Evolutionary conservation across 768 basidiomycete species (phyloP).

Genomic region (Collybia sp.): DNA sequence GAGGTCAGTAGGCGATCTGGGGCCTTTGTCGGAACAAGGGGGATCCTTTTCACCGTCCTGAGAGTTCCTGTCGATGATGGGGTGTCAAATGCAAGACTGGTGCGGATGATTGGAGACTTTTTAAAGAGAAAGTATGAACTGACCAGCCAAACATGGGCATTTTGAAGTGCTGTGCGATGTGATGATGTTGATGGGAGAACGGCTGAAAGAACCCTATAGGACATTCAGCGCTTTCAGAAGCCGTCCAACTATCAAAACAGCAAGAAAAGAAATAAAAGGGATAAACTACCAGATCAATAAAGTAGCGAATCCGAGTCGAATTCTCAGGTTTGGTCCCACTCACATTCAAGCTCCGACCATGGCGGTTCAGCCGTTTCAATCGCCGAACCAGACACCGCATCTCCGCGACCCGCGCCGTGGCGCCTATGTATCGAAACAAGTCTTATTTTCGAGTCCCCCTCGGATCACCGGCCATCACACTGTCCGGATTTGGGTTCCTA

Average conservation of each 20-base stretch:
- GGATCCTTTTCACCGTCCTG: constrained; percentile 9
- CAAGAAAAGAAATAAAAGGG: neutral
- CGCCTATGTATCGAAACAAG: neutral
- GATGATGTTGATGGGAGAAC: constrained; percentile 17
- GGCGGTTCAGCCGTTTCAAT: constrained; percentile 12
- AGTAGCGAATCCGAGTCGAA: neutral
- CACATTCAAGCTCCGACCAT: constrained; percentile 20
- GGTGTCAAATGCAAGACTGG: constrained; percentile 14
- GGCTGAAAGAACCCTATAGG: constrained; percentile 10
- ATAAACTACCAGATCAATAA: constrained; percentile 1
- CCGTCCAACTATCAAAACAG: neutral
- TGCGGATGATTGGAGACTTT: constrained; percentile 20
- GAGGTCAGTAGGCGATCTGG: constrained; percentile 4
- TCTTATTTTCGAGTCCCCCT: constrained; percentile 7
- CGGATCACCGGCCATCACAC: constrained; percentile 19
- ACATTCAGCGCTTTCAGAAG: constrained; percentile 12
- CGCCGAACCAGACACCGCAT: constrained; percentile 5
- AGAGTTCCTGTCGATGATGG: constrained; percentile 16
- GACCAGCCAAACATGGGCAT: constrained; percentile 30
- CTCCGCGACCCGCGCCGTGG: constrained; percentile 3
- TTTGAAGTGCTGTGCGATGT: constrained; percentile 13
- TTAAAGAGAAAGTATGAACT: constrained; percentile 17
- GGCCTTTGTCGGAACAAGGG: neutral
- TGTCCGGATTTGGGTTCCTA: neutral
- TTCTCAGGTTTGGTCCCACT: neutral